Evolutionary conservation across 2,329 filamentous ascomycete species (phyloP), one percentile per base, ranked within the genome.

Genomic region (Penicillium brasilianum): DNA sequence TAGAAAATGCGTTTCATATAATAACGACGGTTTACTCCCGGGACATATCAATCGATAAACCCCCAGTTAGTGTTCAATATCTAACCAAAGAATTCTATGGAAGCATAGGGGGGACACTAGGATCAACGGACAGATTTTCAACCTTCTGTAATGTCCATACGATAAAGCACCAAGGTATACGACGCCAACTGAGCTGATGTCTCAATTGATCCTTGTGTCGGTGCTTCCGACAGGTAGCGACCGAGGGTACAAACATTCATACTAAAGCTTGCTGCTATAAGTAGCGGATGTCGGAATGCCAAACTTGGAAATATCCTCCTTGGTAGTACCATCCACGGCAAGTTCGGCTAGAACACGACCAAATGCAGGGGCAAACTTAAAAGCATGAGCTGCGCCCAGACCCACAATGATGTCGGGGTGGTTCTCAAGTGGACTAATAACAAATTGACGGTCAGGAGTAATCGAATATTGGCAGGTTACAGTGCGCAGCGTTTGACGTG

Each of bases 391-490:
- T 43, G 64, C 67, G 5, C 69, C 69, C 8, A 71, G 41, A 1
- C 62, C 65, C 28, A 72, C 57, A 52, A 71, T 69, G 7, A 72
- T 65, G 50, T 68, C 65, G 1, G 52, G 59, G 20, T 71, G 49
- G 4, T 64, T 65, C 13, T 67, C 58, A 51, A 73, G 44, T 3
- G 71, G 71, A 9, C 68, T 66, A 16, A 73, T 69, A 10, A 73
- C 62, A 22, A 73, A 73, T 1, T 67, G 69, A 32, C 71, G 66
- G 44, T 71, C 68, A 2, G 71, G 71, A 0, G 71, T 73, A 25
- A 73, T 71, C 3, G 68, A 54, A 48, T 73, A 73, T 50, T 73
- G 71, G 52, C 69, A 73, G 25, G 71, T 73, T 0, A 73, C 48
- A 0, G 71, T 73, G 28, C 71, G 70, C 20, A 73, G 70, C 1